Evolutionary conservation across 352 stramenopile genomes (phyloP).

Genomic region (Globisporangium spiculum): DNA sequence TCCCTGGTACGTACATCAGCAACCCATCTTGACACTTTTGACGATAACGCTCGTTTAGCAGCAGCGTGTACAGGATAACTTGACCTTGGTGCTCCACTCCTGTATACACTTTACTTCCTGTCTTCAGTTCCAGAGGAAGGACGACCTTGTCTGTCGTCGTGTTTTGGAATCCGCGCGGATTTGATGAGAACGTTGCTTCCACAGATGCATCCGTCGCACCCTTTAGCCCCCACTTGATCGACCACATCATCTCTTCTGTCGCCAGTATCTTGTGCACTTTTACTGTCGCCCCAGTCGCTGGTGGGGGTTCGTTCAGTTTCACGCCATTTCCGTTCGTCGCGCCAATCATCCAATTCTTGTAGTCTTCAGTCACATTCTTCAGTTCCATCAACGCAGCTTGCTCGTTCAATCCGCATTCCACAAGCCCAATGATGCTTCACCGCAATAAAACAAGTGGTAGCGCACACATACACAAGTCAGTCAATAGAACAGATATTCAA

Average conservation of each 20-base stretch:
- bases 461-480: slow-evolving; percentile 10
- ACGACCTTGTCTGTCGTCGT: slow-evolving; percentile 24
- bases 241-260: slow-evolving; percentile 87
- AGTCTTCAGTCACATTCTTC: slow-evolving; percentile 52
- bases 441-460: slow-evolving; percentile 1
- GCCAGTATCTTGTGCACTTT: slow-evolving; percentile 49
- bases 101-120: slow-evolving; percentile 65
- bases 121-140: slow-evolving; percentile 88
- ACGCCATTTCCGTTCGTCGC: slow-evolving; percentile 8
- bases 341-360: slow-evolving; percentile 40
- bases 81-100: slow-evolving; percentile 70
- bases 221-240: slow-evolving; percentile 81
- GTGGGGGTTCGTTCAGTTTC: slow-evolving; percentile 36
- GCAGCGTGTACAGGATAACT: slow-evolving; percentile 88
- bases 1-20: slow-evolving; percentile 68
- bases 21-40: slow-evolving; percentile 57
- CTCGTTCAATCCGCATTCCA: slow-evolving; percentile 66
- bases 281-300: slow-evolving; percentile 25
- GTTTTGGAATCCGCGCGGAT: not conserved
- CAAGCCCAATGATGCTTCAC: slow-evolving; percentile 56
- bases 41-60: slow-evolving; percentile 78
- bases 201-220: slow-evolving; percentile 73
- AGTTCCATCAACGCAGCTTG: slow-evolving; percentile 56
- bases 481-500: not conserved
- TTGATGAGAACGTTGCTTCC: slow-evolving; percentile 34